These are phyloP conservation scores for Syncephalastrum sp. DNA, from an alignment of 371 early-diverging fungal species.

Conservation along the genomic window DNA sequence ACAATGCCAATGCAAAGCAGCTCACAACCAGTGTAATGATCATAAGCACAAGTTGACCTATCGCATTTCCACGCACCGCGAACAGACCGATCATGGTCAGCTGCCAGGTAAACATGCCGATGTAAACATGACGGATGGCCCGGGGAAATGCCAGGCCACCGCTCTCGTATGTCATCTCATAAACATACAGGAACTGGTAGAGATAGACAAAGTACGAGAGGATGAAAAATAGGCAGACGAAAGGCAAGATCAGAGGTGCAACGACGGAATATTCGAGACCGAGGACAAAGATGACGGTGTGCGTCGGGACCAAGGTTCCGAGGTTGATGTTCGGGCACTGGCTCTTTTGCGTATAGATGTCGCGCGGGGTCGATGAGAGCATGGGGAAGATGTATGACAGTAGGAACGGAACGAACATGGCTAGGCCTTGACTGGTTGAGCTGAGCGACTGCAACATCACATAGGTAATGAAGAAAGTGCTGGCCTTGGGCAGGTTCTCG, in stretches of 20 bases:
- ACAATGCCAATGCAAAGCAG: slow-evolving; percentile 45
- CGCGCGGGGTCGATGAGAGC: slow-evolving; percentile 76
- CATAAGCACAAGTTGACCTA: slow-evolving; percentile 55
- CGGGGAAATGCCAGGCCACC: slow-evolving; percentile 73
- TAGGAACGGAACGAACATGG: slow-evolving; percentile 66
- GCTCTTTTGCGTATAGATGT: slow-evolving; percentile 54
- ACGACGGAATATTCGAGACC: slow-evolving; percentile 76
- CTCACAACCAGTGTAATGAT: slow-evolving; percentile 53
- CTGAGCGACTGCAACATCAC: slow-evolving; percentile 71
- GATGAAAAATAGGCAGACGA: slow-evolving; percentile 73
- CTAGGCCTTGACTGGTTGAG: slow-evolving; percentile 64
- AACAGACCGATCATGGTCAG: slow-evolving; percentile 70
- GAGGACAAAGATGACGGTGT: slow-evolving; percentile 67
- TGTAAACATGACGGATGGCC: slow-evolving; percentile 66
- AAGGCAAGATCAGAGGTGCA: slow-evolving; percentile 78
- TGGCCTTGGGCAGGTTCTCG: slow-evolving; percentile 54
- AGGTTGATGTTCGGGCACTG: slow-evolving; percentile 40
- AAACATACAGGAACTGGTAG: slow-evolving; percentile 81
- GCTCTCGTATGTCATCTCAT: slow-evolving; percentile 56
- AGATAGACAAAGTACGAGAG: slow-evolving; percentile 75
- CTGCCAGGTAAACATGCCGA: slow-evolving; percentile 70
- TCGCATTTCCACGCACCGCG: slow-evolving; percentile 47
- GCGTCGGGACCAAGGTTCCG: slow-evolving; percentile 57
- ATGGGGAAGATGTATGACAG: slow-evolving; percentile 64
- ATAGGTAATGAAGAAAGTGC: slow-evolving; percentile 80